Conservation (phyloP, 2,329 filamentous ascomycete species). For the Exophiala viscosa region DNA sequence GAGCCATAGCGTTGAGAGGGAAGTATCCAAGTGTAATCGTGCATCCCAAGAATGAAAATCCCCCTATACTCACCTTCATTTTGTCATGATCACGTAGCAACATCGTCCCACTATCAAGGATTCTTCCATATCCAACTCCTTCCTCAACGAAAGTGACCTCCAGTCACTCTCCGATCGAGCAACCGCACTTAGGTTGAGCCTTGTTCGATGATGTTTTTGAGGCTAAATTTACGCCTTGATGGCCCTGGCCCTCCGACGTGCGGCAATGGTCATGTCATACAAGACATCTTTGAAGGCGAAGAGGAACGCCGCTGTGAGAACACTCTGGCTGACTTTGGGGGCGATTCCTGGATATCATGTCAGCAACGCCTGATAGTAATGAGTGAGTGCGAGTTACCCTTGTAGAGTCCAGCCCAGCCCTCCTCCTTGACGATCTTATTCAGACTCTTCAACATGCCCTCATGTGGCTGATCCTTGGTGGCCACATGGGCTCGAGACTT, state of each 20-base stretch:
- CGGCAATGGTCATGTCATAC: slow-evolving; percentile 56
- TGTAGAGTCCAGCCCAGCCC: slow-evolving; percentile 84
- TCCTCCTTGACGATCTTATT: slow-evolving; percentile 79
- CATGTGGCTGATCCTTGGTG: slow-evolving; percentile 67
- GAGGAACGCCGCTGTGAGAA: slow-evolving; percentile 89
- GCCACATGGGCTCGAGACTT: slow-evolving; percentile 98
- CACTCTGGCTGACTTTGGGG: slow-evolving; percentile 94
- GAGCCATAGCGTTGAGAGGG: not conserved
- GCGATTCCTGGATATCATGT: slow-evolving; percentile 66
- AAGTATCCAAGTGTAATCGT: not conserved
- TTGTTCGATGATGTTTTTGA: not conserved
- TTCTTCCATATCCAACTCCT: not conserved
- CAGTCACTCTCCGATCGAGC: too few species aligned
- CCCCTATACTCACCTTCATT: not conserved
- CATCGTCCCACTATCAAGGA: not conserved
- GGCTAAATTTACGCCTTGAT: slow-evolving; percentile 14
- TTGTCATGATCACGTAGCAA: not conserved
- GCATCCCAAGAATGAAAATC: not conserved
- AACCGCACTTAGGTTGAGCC: too few species aligned
- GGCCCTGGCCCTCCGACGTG: slow-evolving; percentile 15
- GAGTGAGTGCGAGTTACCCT: slow-evolving; percentile 47
- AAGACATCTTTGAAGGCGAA: slow-evolving; percentile 98
- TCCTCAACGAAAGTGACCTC: not conserved
- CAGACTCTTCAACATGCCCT: slow-evolving; percentile 75
- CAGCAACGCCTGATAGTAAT: slow-evolving; percentile 5